Evolutionary conservation across 306 rosid genomes (phyloP).

Genomic region (Dryas drummondii): DNA sequence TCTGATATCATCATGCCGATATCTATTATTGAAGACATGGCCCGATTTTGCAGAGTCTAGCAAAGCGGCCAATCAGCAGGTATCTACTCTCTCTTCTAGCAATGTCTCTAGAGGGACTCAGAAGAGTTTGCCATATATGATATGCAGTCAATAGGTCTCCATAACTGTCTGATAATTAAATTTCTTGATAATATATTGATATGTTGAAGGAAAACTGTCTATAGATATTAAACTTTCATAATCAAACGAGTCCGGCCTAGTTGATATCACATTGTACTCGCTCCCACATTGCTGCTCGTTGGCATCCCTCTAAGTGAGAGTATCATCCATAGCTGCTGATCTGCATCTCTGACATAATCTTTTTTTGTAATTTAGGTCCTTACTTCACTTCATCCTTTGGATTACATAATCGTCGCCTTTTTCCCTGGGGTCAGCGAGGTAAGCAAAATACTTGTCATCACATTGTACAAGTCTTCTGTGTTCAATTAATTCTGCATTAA

Average conservation of each 20-base stretch:
- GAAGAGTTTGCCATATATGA: not conserved
- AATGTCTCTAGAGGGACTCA: conserved; percentile 3
- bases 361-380: conserved; percentile 64
- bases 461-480: conserved; percentile 7
- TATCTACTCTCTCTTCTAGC: conserved; percentile 32
- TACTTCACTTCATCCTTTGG: conserved; percentile 73
- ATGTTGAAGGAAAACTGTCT: not conserved
- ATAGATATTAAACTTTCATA: not conserved
- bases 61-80: conserved; percentile 87
- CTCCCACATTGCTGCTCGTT: conserved; percentile 24
- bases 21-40: conserved; percentile 71
- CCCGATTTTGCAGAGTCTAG: conserved; percentile 88
- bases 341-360: conserved; percentile 26
- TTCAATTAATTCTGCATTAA: conserved; percentile 4
- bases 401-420: conserved; percentile 66
- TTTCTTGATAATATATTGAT: not conserved
- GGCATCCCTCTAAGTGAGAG: conserved; percentile 3
- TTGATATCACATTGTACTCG: conserved; percentile 2
- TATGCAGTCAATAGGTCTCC: not conserved
- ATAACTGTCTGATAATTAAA: not conserved
- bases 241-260: not conserved
- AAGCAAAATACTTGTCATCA: conserved; percentile 17
- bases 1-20: conserved; percentile 68
- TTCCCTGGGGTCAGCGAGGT: conserved; percentile 91
- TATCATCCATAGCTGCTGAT: conserved; percentile 12